Evolutionary conservation across 176 grass and related monocot genomes (phyloP), one percentile per base, ranked within the genome.

Genomic region (Guadua angustifolia): DNA sequence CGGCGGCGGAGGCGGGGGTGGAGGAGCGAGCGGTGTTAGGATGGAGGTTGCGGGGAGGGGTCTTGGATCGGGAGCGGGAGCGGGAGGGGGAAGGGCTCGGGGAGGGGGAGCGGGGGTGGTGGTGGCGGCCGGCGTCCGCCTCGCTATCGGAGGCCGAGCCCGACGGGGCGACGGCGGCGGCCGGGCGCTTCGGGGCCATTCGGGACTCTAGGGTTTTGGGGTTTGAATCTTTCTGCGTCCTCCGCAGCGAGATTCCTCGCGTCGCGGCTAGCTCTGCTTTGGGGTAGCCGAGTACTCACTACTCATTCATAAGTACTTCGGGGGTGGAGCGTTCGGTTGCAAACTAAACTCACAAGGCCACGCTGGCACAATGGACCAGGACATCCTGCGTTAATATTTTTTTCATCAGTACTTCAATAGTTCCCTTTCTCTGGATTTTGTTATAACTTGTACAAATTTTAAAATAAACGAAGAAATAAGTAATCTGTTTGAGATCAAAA

Each of bases 131-230:
- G 25, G 49, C 65, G 45, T 43, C 49, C 16, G 51, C 74, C 21
- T 79, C 79, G 7, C 40, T 79, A 45, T 71, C 86, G 4, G 66
- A 86, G 21, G 53, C 59, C 25, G 45, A 74, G 7, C 35, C 76
- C 66, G 59, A 74, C 56, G 58, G 66, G 55, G 81, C 44, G 29
- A 76, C 43, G 39, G 81, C 43, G 39, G 49, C 74, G 24, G 58
- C 81, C 42, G 81, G 18, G 67, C 75, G 86, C 68, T 92, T 89
- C 47, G 83, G 83, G 24, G 90, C 68, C 86, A 92, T 92, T 79
- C 52, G 58, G 70, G 72, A 68, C 39, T 53, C 24, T 78, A 88
- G 73, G 80, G 86, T 72, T 83, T 77, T 71, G 66, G n/a, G 72
- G 44, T 83, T 88, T 88, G 45, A 88, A 78, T 62, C 53, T 55